Evolutionary conservation across 2,329 filamentous ascomycete genomes (phyloP).

Genomic region (Tolypocladium inflatum): DNA sequence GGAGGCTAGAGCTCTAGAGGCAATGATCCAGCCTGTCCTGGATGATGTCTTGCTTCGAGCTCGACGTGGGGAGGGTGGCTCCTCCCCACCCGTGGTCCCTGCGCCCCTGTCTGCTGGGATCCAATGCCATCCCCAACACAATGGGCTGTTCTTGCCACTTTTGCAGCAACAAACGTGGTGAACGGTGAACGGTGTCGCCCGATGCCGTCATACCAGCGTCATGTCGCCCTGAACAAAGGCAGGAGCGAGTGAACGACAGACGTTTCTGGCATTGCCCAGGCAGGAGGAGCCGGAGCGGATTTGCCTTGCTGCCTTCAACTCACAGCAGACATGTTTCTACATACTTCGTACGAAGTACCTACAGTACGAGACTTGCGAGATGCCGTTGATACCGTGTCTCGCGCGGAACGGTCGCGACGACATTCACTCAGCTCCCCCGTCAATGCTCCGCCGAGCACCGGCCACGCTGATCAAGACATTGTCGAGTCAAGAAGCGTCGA

Average conservation of each 20-base stretch:
- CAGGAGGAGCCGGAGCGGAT: not conserved
- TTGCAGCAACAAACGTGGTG: not conserved
- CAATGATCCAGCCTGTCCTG: not conserved
- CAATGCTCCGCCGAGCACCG: not conserved
- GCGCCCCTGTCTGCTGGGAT: not conserved
- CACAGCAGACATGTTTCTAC: not conserved
- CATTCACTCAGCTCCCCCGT: not conserved
- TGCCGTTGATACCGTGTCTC: not conserved
- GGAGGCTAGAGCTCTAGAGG: not conserved
- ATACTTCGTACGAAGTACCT: not conserved
- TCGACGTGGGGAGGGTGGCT: not conserved
- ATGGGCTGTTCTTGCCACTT: not conserved
- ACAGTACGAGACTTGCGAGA: not conserved
- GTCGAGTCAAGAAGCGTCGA: not conserved
- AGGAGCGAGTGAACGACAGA: not conserved
- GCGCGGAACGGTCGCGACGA: not conserved
- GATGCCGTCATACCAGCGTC: not conserved
- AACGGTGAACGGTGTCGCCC: not conserved
- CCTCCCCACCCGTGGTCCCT: not conserved
- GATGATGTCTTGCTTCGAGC: conserved; percentile 1
- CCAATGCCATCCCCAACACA: not conserved
- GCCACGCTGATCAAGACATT: not conserved
- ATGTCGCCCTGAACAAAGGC: not conserved
- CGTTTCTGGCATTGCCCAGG: not conserved
- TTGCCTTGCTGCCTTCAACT: not conserved